A percentile compares a stretch with the other conserved stretches of the same genome.
These are phyloP conservation scores for Puccinia coronata DNA, from an alignment of 1,284 basidiomycete species.

Conservation along the genomic window DNA sequence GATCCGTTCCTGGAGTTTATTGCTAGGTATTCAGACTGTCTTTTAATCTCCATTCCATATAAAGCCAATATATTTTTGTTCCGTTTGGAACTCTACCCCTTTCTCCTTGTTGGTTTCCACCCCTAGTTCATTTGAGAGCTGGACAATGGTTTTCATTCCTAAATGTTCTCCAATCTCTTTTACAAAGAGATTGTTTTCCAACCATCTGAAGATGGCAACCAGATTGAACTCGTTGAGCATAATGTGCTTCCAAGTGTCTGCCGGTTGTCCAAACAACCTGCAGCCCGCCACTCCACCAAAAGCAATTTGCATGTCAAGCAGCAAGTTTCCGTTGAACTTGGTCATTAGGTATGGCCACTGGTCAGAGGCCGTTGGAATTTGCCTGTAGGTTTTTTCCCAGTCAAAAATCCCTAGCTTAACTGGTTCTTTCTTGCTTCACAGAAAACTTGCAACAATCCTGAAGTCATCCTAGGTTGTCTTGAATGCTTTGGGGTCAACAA, in stretches of 20 bases:
- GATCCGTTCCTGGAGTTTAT: background rate
- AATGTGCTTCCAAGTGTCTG: background rate
- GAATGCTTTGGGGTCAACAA: background rate
- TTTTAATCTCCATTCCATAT: background rate
- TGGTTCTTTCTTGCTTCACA: background rate
- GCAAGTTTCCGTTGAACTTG: background rate
- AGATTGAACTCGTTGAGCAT: background rate
- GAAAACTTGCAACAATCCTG: background rate
- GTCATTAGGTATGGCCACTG: slow-evolving; percentile 9
- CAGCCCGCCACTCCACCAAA: slow-evolving; percentile 15
- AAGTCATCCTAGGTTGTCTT: slow-evolving; percentile 21
- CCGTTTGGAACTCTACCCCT: background rate
- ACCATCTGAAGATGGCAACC: background rate
- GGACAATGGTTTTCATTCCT: background rate
- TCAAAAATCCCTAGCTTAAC: background rate
- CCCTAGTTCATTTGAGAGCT: background rate
- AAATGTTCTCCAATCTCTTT: background rate
- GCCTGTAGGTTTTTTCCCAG: slow-evolving; percentile 1
- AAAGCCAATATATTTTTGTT: background rate
- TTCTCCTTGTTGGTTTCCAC: background rate
- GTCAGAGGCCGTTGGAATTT: background rate
- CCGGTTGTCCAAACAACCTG: background rate
- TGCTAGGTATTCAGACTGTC: background rate
- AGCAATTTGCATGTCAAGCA: background rate
- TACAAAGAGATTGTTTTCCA: background rate